Base-by-base conservation (phyloP, 352 stramenopile genomes). In the Globisporangium cylindrosporum region DNA sequence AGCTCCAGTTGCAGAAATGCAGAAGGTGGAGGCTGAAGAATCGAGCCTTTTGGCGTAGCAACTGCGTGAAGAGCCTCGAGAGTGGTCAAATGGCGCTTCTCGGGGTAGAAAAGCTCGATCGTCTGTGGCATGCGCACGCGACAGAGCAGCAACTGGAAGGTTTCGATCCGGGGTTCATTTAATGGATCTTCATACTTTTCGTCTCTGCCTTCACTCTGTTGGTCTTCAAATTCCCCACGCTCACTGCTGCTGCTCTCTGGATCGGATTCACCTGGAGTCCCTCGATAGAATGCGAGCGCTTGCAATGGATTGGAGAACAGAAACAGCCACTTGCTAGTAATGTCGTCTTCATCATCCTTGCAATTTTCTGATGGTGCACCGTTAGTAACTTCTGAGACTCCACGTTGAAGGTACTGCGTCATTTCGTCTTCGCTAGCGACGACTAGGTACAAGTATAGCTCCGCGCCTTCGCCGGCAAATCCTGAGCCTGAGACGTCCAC, bases 401-500 rank as follows among this genome's bases (percentile, higher is more conserved):
- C 82, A 48, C 77, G 59, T 41, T 84, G 78, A 24, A 90, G 67
- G 6, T 80, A 36, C 2, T 68, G 62, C 20, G 66, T 74, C 15
- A 74, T 10, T 43, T 89, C 62, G 48, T 80, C 62, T 41, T 84
- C 75, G 53, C 70, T 64, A 10, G 43, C 18, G 3, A 71, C 71
- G 5, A 76, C 64, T 38, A 76, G 53, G 62, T 88, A 90, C 29
- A 89, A 41, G 64, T 80, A 87, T 36, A 75, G 43, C 51, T 83
- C 69, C 7, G 46, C 71, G 14, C 74, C 76, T 73, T 80, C 69
- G 18, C 41, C 56, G 22, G 58, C 54, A n/a, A 61, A 41, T 22
- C 22, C 24, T 22, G n/a, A 25, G 12, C 36, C 8, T 22, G 38
- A 10, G 1, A 2, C 3, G 6, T 32, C 22, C n/a, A 36, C 24